Evolutionary conservation across 306 rosid species (phyloP).

Genomic region (Cicer judaicum): DNA sequence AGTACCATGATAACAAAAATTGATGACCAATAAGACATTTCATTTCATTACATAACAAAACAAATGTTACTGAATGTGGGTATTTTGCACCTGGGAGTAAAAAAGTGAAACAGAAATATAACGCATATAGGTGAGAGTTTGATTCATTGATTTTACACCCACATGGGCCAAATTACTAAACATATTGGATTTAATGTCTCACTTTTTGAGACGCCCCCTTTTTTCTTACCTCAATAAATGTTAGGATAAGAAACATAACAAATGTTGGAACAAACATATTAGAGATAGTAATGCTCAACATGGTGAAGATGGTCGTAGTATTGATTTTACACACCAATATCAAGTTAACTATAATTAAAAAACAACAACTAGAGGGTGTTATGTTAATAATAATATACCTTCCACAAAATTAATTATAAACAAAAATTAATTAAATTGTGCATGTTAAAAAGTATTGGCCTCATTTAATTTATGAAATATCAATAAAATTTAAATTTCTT

Average conservation of each 20-base stretch:
- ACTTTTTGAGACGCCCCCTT: slow-evolving; percentile 28
- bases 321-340: slow-evolving; percentile 10
- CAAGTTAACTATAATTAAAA: neutral
- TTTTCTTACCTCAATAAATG: neutral
- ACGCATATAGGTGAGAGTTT: slow-evolving; percentile 44
- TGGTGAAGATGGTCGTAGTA: slow-evolving; percentile 2
- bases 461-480: no score
- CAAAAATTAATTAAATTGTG: no score
- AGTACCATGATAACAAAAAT: slow-evolving; percentile 42
- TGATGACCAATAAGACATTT: slow-evolving; percentile 37
- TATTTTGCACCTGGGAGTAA: slow-evolving; percentile 36
- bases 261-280: slow-evolving; percentile 39
- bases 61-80: slow-evolving; percentile 56
- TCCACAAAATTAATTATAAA: no score
- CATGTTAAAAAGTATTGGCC: no score
- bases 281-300: slow-evolving; percentile 13
- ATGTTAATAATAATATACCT: neutral
- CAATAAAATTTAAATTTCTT: no score
- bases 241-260: slow-evolving; percentile 8
- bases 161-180: slow-evolving; percentile 41
- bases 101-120: slow-evolving; percentile 44
- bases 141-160: slow-evolving; percentile 51
- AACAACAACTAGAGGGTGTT: neutral
- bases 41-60: slow-evolving; percentile 44
- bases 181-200: slow-evolving; percentile 48